phyloP scores from a whole-genome alignment of 257 asterid genomes.

The Nicotiana attenuata region DNA sequence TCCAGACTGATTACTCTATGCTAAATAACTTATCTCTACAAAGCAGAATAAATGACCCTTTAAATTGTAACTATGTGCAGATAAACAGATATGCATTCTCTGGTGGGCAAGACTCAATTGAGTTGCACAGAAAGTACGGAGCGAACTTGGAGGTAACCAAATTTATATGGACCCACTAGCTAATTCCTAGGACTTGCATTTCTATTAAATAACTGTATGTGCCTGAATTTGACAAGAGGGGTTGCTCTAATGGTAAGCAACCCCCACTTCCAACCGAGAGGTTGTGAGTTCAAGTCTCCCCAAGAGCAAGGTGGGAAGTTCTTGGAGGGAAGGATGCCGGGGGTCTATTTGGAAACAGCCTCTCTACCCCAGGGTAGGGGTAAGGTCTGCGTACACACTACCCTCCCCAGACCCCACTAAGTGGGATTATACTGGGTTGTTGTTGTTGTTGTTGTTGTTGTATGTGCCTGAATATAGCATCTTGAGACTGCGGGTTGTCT shows the following conservation, averaged over 20 bases:
- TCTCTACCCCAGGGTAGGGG: no score
- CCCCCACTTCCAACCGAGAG: no score
- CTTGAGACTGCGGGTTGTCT: not conserved
- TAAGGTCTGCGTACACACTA: no score
- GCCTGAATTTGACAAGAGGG: no score
- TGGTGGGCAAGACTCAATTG: slow-evolving; percentile 92
- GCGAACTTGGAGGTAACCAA: slow-evolving; percentile 86
- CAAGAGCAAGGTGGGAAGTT: no score
- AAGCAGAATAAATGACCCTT: not conserved
- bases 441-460: no score
- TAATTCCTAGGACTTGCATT: not conserved
- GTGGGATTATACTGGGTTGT: no score
- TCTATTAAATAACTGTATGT: not conserved
- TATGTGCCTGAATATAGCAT: not conserved
- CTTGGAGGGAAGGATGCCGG: no score
- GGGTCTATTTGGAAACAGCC: no score
- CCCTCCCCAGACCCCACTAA: no score
- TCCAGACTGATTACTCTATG: not conserved
- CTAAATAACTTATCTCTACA: not conserved
- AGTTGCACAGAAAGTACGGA: slow-evolving; percentile 79
- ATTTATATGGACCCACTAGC: not conserved
- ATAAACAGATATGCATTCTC: slow-evolving; percentile 84
- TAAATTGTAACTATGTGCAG: slow-evolving; percentile 30
- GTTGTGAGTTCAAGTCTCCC: no score
- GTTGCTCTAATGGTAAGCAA: no score